Evolutionary conservation across 345 rosid genomes (phyloP).

Genomic region (Populus davidiana): DNA sequence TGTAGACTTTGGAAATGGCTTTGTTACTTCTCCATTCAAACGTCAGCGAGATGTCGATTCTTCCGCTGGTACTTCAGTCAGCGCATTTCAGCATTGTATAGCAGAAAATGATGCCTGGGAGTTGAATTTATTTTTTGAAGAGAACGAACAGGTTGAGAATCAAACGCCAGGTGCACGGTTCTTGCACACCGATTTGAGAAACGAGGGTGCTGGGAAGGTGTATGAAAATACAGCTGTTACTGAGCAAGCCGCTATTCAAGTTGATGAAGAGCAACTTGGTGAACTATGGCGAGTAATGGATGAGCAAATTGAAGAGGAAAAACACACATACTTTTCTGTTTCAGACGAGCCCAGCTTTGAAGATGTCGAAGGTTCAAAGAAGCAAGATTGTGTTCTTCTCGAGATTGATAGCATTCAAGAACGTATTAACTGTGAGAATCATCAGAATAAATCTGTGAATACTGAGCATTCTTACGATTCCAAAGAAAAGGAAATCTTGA

Average conservation of each 20-base stretch:
- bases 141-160: conserved; percentile 3
- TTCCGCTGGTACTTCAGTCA: not conserved
- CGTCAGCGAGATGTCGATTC: not conserved
- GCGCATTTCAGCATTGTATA: not conserved
- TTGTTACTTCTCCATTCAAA: conserved; percentile 5
- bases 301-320: not conserved
- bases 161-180: conserved; percentile 6
- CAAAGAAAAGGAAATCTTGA: not conserved
- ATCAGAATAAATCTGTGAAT: not conserved
- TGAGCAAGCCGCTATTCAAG: not conserved
- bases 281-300: not conserved
- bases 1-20: not conserved
- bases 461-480: not conserved
- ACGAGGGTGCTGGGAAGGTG: not conserved
- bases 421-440: not conserved
- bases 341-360: not conserved
- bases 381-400: not conserved
- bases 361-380: not conserved
- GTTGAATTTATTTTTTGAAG: conserved; percentile 10
- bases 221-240: not conserved
- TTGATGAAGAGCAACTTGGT: conserved; percentile 4
- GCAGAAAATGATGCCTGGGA: conserved; percentile 14
- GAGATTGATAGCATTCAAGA: not conserved
- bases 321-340: not conserved
- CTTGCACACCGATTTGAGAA: not conserved